phyloP scores from a whole-genome alignment of 768 basidiomycete genomes.

The Lactarius deliciosus region DNA sequence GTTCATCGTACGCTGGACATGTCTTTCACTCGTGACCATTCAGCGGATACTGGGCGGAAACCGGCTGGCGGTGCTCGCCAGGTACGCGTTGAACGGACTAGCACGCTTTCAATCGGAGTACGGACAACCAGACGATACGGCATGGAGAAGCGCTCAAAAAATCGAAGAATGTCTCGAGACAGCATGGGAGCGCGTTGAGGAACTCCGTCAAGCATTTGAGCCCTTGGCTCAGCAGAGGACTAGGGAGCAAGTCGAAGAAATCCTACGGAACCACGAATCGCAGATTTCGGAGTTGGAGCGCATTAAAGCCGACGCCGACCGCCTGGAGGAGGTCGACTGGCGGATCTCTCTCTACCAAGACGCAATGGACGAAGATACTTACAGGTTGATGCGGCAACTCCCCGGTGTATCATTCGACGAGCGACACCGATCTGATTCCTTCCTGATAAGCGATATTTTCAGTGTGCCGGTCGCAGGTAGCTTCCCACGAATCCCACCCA shows the following conservation, averaged over 20 bases:
- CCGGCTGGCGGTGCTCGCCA: not conserved
- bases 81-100: not conserved
- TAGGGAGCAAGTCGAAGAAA: not conserved
- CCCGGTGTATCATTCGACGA: not conserved
- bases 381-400: not conserved
- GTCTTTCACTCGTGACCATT: constrained; percentile 20
- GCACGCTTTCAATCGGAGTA: not conserved
- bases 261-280: not conserved
- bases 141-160: not conserved
- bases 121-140: too few species aligned
- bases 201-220: not conserved
- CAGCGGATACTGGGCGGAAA: not conserved
- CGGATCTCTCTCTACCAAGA: not conserved
- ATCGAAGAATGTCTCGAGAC: not conserved
- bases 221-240: not conserved
- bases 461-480: too few species aligned
- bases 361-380: not conserved
- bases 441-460: not conserved
- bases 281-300: constrained; percentile 6
- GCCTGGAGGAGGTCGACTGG: not conserved
- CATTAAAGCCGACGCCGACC: not conserved
- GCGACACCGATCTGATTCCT: not conserved
- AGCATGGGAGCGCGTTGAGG: not conserved
- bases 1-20: constrained; percentile 22
- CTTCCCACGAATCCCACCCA: too few species aligned